These are phyloP conservation scores for Tephrocybe sp. DNA, from an alignment of 768 basidiomycete species.

Conservation along the genomic window DNA sequence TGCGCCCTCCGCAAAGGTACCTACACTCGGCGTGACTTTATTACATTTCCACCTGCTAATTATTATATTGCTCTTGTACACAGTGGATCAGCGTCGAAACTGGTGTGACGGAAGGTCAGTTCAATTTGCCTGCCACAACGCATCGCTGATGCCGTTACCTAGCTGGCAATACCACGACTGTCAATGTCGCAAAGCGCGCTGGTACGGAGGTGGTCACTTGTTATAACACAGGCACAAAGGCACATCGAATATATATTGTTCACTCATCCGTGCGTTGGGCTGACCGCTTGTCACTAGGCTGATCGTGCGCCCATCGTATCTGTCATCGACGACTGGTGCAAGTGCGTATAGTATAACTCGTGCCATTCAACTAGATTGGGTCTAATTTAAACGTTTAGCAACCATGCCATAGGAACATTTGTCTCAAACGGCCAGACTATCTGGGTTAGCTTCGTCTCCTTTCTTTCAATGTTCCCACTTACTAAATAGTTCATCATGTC, in stretches of 20 bases:
- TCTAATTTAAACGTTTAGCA: background rate
- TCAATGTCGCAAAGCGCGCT: background rate
- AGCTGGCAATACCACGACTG: background rate
- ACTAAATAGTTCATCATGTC: background rate
- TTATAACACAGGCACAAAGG: constrained; percentile 6
- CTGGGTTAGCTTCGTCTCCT: background rate
- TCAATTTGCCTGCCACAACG: background rate
- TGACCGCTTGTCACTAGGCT: background rate
- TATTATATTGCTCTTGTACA: background rate
- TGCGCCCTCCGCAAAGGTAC: background rate
- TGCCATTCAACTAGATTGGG: background rate
- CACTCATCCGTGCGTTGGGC: background rate
- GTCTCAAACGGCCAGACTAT: background rate
- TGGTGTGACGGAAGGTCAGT: constrained; percentile 6
- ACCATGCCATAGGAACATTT: background rate
- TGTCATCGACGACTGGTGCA: constrained; percentile 10
- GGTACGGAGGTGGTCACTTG: constrained; percentile 9
- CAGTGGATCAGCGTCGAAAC: constrained; percentile 6
- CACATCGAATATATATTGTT: background rate
- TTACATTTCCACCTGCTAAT: background rate
- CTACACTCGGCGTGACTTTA: background rate
- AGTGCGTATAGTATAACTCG: constrained; percentile 4
- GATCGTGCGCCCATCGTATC: constrained; percentile 10
- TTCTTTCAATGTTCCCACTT: background rate
- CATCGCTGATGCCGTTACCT: background rate